A percentile compares a stretch with the other conserved stretches of the same genome.
Evolutionary conservation across 257 asterid species (phyloP).

Genomic region (Solanum sejunctum): DNA sequence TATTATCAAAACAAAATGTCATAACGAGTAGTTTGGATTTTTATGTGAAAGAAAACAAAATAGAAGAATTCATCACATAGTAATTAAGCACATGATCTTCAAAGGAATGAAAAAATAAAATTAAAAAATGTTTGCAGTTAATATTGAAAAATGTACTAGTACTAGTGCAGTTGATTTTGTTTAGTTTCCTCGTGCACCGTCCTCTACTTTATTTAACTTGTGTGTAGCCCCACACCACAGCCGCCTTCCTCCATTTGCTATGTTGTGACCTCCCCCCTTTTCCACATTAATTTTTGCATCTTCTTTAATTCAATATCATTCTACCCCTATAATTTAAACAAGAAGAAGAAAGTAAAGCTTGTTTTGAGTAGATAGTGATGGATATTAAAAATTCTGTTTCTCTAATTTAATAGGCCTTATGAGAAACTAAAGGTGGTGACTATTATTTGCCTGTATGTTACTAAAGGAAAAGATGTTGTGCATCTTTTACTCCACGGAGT

Average conservation of each 20-base stretch:
- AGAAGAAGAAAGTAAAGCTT: no score
- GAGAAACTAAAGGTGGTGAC: no score
- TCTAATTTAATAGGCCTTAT: not conserved
- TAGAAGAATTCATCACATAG: not conserved
- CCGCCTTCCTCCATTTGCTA: slow-evolving; percentile 1
- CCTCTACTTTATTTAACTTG: not conserved
- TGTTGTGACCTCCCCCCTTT: not conserved
- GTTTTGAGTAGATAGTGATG: no score
- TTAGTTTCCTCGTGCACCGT: not conserved
- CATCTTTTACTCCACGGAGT: not conserved
- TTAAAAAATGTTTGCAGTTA: not conserved
- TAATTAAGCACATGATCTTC: not conserved
- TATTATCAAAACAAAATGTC: no score
- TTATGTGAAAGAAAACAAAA: not conserved
- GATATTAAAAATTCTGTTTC: no score
- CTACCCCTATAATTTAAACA: not conserved
- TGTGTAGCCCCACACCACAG: not conserved
- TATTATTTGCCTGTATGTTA: not conserved
- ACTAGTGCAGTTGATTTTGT: not conserved
- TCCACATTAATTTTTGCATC: not conserved
- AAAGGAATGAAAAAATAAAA: not conserved
- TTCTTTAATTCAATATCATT: not conserved
- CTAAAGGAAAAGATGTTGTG: not conserved
- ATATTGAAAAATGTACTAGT: no score
- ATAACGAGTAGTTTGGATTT: rapidly evolving